These are phyloP conservation scores for Physcia stellaris DNA, from an alignment of 495 filamentous ascomycete species.

Conservation along the genomic window DNA sequence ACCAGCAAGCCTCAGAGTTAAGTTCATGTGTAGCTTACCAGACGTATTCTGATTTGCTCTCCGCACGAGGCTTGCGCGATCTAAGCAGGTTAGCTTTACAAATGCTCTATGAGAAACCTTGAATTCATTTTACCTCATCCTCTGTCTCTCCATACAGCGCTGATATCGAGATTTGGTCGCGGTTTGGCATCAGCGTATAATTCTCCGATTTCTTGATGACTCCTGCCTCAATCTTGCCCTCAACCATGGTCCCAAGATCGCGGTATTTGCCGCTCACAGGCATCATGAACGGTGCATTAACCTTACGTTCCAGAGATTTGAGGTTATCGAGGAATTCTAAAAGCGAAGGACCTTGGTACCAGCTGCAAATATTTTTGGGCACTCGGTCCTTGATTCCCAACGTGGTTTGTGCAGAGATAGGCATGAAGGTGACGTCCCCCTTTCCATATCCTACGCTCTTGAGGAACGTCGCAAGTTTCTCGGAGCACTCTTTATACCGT, in stretches of 20 bases:
- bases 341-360: conserved; percentile 86
- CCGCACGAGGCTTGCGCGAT: conserved; percentile 65
- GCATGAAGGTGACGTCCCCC: conserved; percentile 87
- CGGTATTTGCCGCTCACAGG: conserved; percentile 87
- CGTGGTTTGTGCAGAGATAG: conserved; percentile 78
- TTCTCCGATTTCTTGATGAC: conserved; percentile 73
- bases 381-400: conserved; percentile 80
- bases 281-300: conserved; percentile 99
- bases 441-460: conserved; percentile 91
- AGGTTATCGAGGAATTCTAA: conserved; percentile 88
- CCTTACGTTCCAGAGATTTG: conserved; percentile 82
- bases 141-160: conserved; percentile 92
- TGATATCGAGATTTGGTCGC: conserved; percentile 60
- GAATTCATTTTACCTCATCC: too few species aligned
- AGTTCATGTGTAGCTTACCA: too few species aligned
- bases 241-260: conserved; percentile 94
- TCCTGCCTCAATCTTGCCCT: conserved; percentile 93
- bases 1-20: too few species aligned
- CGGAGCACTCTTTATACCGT: conserved; percentile 81
- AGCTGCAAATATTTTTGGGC: conserved; percentile 58
- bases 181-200: conserved; percentile 90
- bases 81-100: too few species aligned
- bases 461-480: conserved; percentile 76
- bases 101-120: too few species aligned
- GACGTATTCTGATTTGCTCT: conserved; percentile 85